A percentile compares a stretch with the other conserved stretches of the same genome.
Conservation (phyloP, 306 rosid species). For the Gynostemma pentaphyllum region DNA sequence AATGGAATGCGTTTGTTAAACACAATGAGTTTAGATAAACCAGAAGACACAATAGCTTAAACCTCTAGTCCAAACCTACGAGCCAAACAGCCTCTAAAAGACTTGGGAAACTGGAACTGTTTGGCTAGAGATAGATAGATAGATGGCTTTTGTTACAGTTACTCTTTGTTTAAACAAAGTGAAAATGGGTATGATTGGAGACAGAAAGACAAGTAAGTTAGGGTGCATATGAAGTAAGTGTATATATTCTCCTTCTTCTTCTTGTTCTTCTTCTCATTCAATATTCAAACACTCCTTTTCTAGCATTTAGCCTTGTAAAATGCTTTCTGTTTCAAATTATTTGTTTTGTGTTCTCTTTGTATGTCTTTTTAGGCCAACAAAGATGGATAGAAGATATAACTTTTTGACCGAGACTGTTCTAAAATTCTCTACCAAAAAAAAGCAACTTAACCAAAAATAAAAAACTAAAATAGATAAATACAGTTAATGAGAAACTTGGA, state of each 20-base stretch:
- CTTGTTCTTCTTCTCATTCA: conserved; percentile 13
- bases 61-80: background rate
- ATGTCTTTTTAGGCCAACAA: conserved; percentile 98
- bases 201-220: conserved; percentile 25
- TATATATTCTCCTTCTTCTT: conserved; percentile 29
- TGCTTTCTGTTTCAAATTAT: conserved; percentile 76
- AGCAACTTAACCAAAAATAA: too few relatives aligned
- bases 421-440: conserved; percentile 15
- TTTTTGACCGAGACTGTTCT: conserved; percentile 65
- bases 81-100: too few relatives aligned
- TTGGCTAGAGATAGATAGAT: too few relatives aligned
- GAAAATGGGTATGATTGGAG: conserved; percentile 24
- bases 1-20: too few relatives aligned
- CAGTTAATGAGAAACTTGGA: background rate
- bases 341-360: conserved; percentile 59
- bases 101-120: too few relatives aligned
- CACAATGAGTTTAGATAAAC: too few relatives aligned
- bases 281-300: conserved; percentile 87
- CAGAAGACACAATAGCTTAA: too few relatives aligned
- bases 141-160: conserved; percentile 15
- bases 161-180: conserved; percentile 23
- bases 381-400: conserved; percentile 43
- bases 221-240: conserved; percentile 48
- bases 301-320: conserved; percentile 26
- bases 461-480: background rate